A percentile compares a stretch with the other conserved stretches of the same genome.
phyloP scores from a whole-genome alignment of 148 eudicot species.

The Arctostaphylos glauca region DNA sequence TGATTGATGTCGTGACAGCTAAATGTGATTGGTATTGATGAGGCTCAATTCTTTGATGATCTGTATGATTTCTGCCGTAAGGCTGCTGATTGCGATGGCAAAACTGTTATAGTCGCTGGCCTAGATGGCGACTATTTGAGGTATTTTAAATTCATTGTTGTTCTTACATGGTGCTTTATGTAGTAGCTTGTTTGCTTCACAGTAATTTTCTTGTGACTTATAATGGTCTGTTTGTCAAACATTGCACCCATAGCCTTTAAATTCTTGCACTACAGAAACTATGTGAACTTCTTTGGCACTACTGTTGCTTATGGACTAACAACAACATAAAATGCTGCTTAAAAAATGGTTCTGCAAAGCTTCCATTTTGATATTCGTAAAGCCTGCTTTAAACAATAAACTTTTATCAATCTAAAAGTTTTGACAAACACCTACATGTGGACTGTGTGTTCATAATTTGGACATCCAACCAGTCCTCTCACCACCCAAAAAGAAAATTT shows the following conservation, averaged over 20 bases:
- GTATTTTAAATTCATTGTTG: conserved; percentile 23
- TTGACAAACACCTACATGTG: not conserved
- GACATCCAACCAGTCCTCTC: not conserved
- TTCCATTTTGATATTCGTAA: not conserved
- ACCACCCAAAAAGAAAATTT: not conserved
- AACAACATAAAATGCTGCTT: not conserved
- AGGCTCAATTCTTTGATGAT: conserved; percentile 91
- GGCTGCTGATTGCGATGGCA: conserved; percentile 81
- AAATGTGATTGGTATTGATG: conserved; percentile 90
- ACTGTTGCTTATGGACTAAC: not conserved
- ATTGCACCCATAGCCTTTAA: not conserved
- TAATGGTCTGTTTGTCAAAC: not conserved
- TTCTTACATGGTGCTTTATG: not conserved
- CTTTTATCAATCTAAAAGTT: not conserved
- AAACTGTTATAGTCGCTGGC: conserved; percentile 79
- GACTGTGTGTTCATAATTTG: not conserved
- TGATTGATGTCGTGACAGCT: conserved; percentile 36
- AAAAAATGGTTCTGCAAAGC: not conserved
- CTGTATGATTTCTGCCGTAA: conserved; percentile 80
- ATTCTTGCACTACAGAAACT: not conserved
- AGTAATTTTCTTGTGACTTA: not conserved
- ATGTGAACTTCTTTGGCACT: not conserved
- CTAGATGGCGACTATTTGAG: conserved; percentile 92
- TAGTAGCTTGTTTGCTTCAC: too few relatives aligned
- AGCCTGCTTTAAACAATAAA: not conserved